Base-by-base conservation (phyloP, 306 rosid genomes). In the Bauhinia variegata region DNA sequence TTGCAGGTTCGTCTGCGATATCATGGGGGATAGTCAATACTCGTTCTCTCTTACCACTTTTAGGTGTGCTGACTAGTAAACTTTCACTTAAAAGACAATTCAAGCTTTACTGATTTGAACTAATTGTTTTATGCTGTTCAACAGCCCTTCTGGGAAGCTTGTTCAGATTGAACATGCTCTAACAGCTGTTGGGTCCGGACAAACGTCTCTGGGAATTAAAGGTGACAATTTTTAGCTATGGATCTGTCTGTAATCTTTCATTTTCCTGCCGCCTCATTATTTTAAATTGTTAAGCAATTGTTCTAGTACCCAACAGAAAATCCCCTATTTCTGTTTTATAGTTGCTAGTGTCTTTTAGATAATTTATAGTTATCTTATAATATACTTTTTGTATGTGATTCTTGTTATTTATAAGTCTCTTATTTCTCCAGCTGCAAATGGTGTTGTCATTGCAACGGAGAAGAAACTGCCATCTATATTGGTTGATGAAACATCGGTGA, bases 141-240 rank as follows among this genome's bases (percentile, higher is more conserved):
- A 71, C 87, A 89, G 99, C 61, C 97, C 99, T 75, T 90, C 97
- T 11, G 96, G 99, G 30, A 90, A 93, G 85, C 91, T 93, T 28
- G 99, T 88, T 69, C 97, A 90, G 88, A 93, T 93, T 86, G 99
- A 93, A 53, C 99, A 93, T 83, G 97, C 97, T 28, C 80, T 93
- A 78, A 93, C 99, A 6, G 95, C 96, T 30, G 96, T 90, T 49
- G 99, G 95, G 13, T 93, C 99, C 36, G 97, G 97, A 59, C 99
- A 93, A 80, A 93, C 97, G 8, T 93, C 99, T 47, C 84, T 93
- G 14, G 99, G 99, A 18, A 93, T 93, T 77, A 93, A 90, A 82
- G 99, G 99, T 93, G 60, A 0, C 38, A 51, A 16, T 64, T 39
- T 67, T 44, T 48, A 15, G 9, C 36, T 36, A 4, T 58, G 10